A percentile compares a stretch with the other conserved stretches of the same genome.
Conservation (phyloP, 208 protist species). For the Leptomonas pyrrhocoris region DNA sequence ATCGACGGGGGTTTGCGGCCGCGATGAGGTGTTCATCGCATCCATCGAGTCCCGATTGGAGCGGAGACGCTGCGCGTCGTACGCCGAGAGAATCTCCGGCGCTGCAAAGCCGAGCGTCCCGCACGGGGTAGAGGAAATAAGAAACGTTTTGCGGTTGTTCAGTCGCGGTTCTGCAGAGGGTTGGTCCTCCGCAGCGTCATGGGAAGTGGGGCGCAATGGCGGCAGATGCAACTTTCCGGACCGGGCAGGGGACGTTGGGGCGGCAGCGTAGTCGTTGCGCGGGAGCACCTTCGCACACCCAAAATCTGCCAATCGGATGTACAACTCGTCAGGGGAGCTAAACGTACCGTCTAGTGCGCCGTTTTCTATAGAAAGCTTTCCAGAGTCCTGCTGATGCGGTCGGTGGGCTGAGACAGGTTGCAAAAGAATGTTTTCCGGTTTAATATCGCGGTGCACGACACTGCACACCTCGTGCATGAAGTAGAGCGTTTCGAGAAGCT, state of each 20-base stretch:
- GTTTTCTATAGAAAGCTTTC: constrained; percentile 25
- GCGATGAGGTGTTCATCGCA: background rate
- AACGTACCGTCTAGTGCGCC: background rate
- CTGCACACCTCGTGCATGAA: constrained; percentile 59
- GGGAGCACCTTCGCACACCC: constrained; percentile 51
- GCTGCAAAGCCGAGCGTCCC: constrained; percentile 60
- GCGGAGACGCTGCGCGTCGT: constrained; percentile 33
- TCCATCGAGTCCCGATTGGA: constrained; percentile 7
- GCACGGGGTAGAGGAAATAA: constrained; percentile 50
- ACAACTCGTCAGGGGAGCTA: constrained; percentile 20
- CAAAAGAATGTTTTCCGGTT: constrained; percentile 93
- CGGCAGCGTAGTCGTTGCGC: constrained; percentile 10
- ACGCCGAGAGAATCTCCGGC: constrained; percentile 56
- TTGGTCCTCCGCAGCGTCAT: constrained; percentile 5
- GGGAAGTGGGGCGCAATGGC: constrained; percentile 4
- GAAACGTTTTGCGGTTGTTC: constrained; percentile 10
- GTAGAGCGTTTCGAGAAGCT: constrained; percentile 49
- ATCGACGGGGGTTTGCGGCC: constrained; percentile 40
- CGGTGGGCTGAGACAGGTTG: constrained; percentile 12
- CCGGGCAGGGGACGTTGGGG: constrained; percentile 1
- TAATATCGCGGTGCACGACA: constrained; percentile 95
- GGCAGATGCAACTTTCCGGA: constrained; percentile 3
- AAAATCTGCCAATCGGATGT: constrained; percentile 58
- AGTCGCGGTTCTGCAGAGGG: background rate
- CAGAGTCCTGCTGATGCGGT: constrained; percentile 27